Base-by-base conservation (phyloP, 768 basidiomycete genomes). In the Piloderma croceum region DNA sequence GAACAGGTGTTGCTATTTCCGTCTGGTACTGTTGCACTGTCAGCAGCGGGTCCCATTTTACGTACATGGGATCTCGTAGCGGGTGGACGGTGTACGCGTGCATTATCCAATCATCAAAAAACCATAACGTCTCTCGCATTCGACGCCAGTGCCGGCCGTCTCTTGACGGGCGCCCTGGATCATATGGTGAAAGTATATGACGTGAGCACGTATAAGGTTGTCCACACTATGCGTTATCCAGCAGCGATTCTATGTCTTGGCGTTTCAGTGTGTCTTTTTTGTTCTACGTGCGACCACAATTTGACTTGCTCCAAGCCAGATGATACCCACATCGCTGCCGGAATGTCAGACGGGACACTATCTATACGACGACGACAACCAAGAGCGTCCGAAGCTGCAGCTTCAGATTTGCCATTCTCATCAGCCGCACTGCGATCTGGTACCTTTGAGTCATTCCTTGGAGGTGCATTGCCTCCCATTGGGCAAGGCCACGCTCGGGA, bases 171-270 rank as follows among this genome's bases (percentile, higher is more conserved):
- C 22, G 81, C 88, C 31, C 69, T 99, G 46, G 96, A 99, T 59
- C 92, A 94, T 50, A 87, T 99, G 86, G 90, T 98, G 43, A 99
- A 99, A 65, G 93, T 97, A 24, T 99, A 98, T 65, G 94, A 98
- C 61, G 81, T 93, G 25, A 79, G 85, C 57, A 79, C 79, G 12
- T 97, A 94, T 71, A 87, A 88, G 54, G 96, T 99, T 24, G 81
- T 96, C 11, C 96, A 99, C 55, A 97, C 96, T 4, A 98, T 99
- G 90, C 83, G 96, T 33, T 98, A 98, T 62, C 89, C 94, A 4
- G 90, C 92, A 4, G 90, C 92, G 5, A 63, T 99, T 2, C 71
- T 99, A 13, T 90, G 83, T 54, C 68, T 98, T 31, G 91, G 92
- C 12, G 73, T 98, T 34, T 97, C 94, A 44, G 93, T 94, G 62